Conservation (phyloP, 179 eudicot genomes). For the Kewa caespitosa region DNA sequence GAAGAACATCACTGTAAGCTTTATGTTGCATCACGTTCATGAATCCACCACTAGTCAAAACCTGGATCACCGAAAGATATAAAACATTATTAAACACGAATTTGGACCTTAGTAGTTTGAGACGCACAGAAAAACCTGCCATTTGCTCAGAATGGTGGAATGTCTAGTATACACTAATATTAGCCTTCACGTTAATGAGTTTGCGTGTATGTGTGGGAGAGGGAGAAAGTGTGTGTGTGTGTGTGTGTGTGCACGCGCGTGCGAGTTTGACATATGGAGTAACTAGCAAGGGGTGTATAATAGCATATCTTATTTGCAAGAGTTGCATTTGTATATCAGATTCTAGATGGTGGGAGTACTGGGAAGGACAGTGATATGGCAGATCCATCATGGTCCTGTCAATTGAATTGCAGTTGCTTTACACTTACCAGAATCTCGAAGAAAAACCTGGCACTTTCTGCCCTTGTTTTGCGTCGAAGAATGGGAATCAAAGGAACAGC, state of each 20-base stretch:
- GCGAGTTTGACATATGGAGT: too few relatives aligned
- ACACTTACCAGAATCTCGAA: conserved; percentile 53
- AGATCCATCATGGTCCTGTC: not conserved
- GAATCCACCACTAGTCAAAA: conserved; percentile 49
- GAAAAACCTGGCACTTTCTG: conserved; percentile 67
- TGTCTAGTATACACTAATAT: too few relatives aligned
- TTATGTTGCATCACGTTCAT: conserved; percentile 60
- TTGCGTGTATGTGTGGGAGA: too few relatives aligned
- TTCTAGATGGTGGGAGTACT: not conserved
- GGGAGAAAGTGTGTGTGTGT: too few relatives aligned
- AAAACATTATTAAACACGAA: too few relatives aligned
- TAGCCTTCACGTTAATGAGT: too few relatives aligned
- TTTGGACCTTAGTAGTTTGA: too few relatives aligned
- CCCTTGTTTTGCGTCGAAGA: conserved; percentile 52
- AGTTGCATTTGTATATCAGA: not conserved
- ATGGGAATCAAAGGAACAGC: conserved; percentile 45
- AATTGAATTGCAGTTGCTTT: not conserved
- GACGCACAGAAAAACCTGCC: too few relatives aligned
- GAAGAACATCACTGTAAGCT: conserved; percentile 52
- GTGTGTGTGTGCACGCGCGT: too few relatives aligned
- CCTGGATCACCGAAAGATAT: conserved; percentile 38
- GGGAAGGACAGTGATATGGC: not conserved
- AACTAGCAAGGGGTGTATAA: too few relatives aligned
- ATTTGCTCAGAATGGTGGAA: too few relatives aligned
- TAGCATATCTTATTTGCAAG: too few relatives aligned